Percentiles rank a stretch among this genome's conserved stretches.
Conservation (phyloP, 306 rosid species). For the Prunus padus region DNA sequence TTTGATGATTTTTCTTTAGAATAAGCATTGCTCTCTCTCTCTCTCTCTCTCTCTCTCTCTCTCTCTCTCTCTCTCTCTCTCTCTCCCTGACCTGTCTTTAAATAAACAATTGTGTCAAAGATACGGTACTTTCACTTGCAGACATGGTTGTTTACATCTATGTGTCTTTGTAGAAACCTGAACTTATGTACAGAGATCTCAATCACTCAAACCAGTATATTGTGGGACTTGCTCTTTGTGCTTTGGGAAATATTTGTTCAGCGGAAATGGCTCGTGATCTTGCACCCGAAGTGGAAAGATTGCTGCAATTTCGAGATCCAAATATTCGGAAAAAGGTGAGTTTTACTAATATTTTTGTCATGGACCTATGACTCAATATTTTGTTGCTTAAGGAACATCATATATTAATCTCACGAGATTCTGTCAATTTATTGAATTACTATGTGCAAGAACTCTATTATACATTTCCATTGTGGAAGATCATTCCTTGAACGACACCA, state of each 20-base stretch:
- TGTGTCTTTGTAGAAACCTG: conserved; percentile 45
- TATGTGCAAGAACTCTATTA: neutral
- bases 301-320: conserved; percentile 92
- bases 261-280: conserved; percentile 99
- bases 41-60: neutral
- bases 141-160: conserved; percentile 20
- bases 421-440: neutral
- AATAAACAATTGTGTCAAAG: conserved; percentile 13
- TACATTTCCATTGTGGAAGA: neutral
- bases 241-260: conserved; percentile 96
- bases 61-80: neutral
- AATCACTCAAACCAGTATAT: conserved; percentile 94
- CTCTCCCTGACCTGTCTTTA: neutral
- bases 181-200: conserved; percentile 81
- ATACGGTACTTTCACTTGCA: conserved; percentile 24
- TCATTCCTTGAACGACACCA: neutral
- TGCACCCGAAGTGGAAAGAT: conserved; percentile 92
- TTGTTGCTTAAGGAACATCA: conserved; percentile 4
- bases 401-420: neutral
- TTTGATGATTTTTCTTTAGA: conserved; percentile 24
- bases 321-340: conserved; percentile 91
- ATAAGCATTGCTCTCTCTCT: conserved; percentile 4
- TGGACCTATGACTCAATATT: neutral
- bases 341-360: neutral
- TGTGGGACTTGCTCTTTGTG: conserved; percentile 99